phyloP scores from a whole-genome alignment of 768 basidiomycete species.

The Tylopilus sp. region DNA sequence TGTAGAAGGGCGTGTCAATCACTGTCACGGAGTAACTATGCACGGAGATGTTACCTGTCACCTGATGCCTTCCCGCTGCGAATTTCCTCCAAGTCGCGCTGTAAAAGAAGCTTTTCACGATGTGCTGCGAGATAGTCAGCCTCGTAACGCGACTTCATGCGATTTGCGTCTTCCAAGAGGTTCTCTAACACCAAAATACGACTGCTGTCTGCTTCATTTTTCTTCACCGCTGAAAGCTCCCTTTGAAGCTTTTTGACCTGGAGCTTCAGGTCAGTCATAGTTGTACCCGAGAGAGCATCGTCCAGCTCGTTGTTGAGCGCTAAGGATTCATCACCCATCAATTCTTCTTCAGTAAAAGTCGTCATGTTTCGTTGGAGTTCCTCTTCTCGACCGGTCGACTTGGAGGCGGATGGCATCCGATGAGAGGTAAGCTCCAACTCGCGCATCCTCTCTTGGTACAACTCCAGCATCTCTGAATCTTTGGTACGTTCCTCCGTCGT shows the following conservation, averaged over 20 bases:
- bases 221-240: conserved; percentile 71
- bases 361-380: conserved; percentile 21
- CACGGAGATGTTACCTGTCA: conserved; percentile 59
- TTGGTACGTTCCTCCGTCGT: conserved; percentile 65
- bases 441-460: conserved; percentile 86
- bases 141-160: conserved; percentile 88
- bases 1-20: conserved; percentile 28
- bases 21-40: not conserved
- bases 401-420: conserved; percentile 36
- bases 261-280: conserved; percentile 89
- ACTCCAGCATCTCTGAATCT: conserved; percentile 80
- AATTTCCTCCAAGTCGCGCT: conserved; percentile 85
- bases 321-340: conserved; percentile 46
- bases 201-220: conserved; percentile 74
- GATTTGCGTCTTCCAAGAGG: conserved; percentile 84
- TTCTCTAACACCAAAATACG: conserved; percentile 85
- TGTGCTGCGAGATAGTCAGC: conserved; percentile 82
- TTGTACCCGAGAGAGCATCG: conserved; percentile 76
- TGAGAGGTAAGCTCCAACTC: conserved; percentile 78
- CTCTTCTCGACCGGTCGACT: conserved; percentile 21
- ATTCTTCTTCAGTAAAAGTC: conserved; percentile 45
- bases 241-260: conserved; percentile 78
- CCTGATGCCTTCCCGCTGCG: conserved; percentile 79
- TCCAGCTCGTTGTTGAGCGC: conserved; percentile 86
- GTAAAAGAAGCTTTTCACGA: conserved; percentile 74